These are phyloP conservation scores for Pseudocercospora macadamiae DNA, from an alignment of 2,329 filamentous ascomycete species.

Conservation along the genomic window DNA sequence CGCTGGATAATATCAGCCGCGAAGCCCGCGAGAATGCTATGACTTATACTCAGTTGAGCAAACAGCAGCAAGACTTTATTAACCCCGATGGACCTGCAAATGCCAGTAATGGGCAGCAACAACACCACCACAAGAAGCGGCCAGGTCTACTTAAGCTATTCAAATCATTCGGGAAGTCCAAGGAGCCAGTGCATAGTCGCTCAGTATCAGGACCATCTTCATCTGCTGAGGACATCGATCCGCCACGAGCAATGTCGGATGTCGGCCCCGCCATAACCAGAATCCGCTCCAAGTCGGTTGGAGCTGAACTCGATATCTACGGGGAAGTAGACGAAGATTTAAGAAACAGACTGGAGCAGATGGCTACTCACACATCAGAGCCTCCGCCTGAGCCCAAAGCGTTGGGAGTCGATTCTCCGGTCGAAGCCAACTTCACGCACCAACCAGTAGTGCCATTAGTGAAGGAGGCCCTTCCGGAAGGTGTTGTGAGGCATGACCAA, in stretches of 20 bases:
- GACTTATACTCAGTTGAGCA: slow-evolving; percentile 2
- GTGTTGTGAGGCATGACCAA: slow-evolving; percentile 48
- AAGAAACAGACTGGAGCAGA: slow-evolving; percentile 21
- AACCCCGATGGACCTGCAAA: slow-evolving; percentile 3
- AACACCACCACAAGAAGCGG: slow-evolving; percentile 29
- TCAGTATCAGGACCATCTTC: slow-evolving; percentile 18
- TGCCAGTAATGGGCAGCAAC: slow-evolving; percentile 1
- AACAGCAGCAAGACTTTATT: slow-evolving; percentile 18
- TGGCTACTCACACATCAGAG: slow-evolving; percentile 21
- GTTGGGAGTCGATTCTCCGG: slow-evolving; percentile 30
- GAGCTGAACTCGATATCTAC: slow-evolving; percentile 15
- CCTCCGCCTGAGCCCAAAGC: slow-evolving; percentile 12
- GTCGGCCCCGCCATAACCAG: slow-evolving; percentile 25
- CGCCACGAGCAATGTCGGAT: slow-evolving; percentile 35
- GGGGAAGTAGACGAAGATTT: slow-evolving; percentile 19
- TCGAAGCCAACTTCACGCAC: slow-evolving; percentile 30
- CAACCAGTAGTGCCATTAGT: slow-evolving; percentile 24
- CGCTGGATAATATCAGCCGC: slow-evolving; percentile 47
- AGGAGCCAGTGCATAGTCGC: slow-evolving; percentile 14
- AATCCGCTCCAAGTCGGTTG: slow-evolving; percentile 30
- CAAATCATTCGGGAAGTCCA: slow-evolving; percentile 30
- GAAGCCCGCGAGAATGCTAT: slow-evolving; percentile 32
- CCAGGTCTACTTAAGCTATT: slow-evolving; percentile 34
- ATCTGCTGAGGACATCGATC: slow-evolving; percentile 23
- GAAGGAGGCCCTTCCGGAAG: slow-evolving; percentile 34